These are phyloP conservation scores for Ophiocordyceps sinensis DNA, from an alignment of 2,329 filamentous ascomycete genomes.

Conservation along the genomic window DNA sequence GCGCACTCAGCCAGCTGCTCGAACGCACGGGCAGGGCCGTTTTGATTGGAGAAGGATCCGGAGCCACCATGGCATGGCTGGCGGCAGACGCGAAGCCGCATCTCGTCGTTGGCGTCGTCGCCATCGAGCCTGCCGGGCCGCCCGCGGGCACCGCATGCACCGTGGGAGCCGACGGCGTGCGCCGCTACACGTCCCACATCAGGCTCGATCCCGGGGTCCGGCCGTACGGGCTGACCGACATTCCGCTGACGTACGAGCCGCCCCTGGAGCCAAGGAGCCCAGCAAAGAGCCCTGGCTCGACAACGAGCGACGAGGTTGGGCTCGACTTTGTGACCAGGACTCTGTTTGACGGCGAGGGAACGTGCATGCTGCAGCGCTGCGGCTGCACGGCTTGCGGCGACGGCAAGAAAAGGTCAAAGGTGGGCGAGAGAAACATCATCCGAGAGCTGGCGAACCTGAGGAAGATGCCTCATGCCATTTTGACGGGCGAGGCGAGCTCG, in stretches of 20 bases:
- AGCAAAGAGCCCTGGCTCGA: not conserved
- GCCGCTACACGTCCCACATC: constrained; percentile 9
- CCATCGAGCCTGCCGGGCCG: constrained; percentile 38
- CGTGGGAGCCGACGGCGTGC: not conserved
- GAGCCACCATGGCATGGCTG: constrained; percentile 29
- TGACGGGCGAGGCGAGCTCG: constrained; percentile 38
- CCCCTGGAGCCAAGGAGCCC: constrained; percentile 5
- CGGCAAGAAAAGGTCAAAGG: not conserved
- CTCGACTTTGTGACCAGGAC: not conserved
- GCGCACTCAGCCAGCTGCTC: constrained; percentile 26
- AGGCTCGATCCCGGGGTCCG: constrained; percentile 14
- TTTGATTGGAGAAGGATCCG: constrained; percentile 35
- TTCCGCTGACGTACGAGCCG: constrained; percentile 27
- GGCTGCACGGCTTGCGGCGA: not conserved
- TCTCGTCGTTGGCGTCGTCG: constrained; percentile 31
- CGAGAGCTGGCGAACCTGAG: constrained; percentile 32
- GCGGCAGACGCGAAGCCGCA: constrained; percentile 32
- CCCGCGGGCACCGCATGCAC: constrained; percentile 22
- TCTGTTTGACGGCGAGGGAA: not conserved
- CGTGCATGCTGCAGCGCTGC: constrained; percentile 9
- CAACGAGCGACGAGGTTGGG: not conserved
- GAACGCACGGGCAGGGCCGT: constrained; percentile 24
- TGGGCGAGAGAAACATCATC: not conserved
- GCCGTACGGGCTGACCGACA: constrained; percentile 24
- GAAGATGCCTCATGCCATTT: constrained; percentile 30